A percentile compares a stretch with the other conserved stretches of the same genome.
phyloP scores from a whole-genome alignment of 345 rosid genomes.

The Anacardium occidentale region DNA sequence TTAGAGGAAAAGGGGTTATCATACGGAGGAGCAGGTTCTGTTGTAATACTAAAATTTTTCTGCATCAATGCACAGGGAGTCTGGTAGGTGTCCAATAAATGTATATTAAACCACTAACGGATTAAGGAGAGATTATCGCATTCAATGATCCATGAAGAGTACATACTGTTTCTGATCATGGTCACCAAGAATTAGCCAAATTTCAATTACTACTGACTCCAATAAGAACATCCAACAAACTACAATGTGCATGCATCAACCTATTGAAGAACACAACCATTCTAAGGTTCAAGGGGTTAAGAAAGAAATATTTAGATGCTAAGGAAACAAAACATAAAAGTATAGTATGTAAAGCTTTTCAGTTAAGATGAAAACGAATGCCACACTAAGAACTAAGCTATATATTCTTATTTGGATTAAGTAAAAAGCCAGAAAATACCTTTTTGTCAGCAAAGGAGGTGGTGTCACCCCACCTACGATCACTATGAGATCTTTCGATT shows the following conservation, averaged over 20 bases:
- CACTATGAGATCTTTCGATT: slow-evolving; percentile 42
- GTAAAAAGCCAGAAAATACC: slow-evolving; percentile 40
- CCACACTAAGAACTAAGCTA: background rate
- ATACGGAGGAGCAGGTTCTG: background rate
- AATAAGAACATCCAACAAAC: background rate
- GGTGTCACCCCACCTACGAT: slow-evolving; percentile 76
- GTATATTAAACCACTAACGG: background rate
- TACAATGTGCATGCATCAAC: background rate
- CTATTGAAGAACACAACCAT: background rate
- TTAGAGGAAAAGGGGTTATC: background rate
- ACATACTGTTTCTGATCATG: too few relatives aligned
- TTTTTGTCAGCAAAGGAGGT: slow-evolving; percentile 66
- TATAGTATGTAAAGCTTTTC: background rate
- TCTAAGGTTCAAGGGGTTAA: background rate
- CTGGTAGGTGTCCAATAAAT: background rate
- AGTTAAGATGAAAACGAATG: background rate
- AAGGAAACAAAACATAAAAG: background rate
- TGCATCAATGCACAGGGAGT: background rate
- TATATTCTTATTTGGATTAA: background rate
- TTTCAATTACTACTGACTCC: background rate
- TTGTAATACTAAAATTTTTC: background rate
- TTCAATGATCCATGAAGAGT: background rate
- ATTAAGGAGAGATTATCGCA: background rate
- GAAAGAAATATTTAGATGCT: background rate
- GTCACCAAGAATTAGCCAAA: background rate